These are phyloP conservation scores for Candida ortonii DNA, from an alignment of 805 yeast species.

Conservation along the genomic window DNA sequence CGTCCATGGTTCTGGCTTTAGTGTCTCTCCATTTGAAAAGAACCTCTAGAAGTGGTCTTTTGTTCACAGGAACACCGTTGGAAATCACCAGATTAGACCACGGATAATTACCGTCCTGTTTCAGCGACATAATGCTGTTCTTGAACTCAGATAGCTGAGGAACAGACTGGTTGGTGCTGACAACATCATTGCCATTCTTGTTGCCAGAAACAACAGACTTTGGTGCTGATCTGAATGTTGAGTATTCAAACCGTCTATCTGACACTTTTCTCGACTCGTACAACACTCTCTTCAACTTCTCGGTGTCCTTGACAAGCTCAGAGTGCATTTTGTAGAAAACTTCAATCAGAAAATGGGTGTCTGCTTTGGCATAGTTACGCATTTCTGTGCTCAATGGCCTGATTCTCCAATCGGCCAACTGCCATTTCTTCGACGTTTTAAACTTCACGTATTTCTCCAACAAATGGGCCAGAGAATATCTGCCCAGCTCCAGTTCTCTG, in stretches of 20 bases:
- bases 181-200: conserved; percentile 24
- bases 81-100: conserved; percentile 63
- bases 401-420: conserved; percentile 93
- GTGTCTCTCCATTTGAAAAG: conserved; percentile 82
- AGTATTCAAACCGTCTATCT: conserved; percentile 74
- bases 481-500: conserved; percentile 71
- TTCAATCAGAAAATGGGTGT: conserved; percentile 85
- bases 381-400: conserved; percentile 78
- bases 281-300: conserved; percentile 55
- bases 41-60: conserved; percentile 52
- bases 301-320: conserved; percentile 48
- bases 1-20: conserved; percentile 74
- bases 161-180: conserved; percentile 29
- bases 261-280: conserved; percentile 79
- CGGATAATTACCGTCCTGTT: conserved; percentile 54
- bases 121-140: conserved; percentile 41
- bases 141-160: conserved; percentile 24
- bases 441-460: conserved; percentile 79
- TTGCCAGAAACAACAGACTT: conserved; percentile 8
- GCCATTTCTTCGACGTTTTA: conserved; percentile 90
- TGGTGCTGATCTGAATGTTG: conserved; percentile 53
- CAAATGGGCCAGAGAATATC: conserved; percentile 78
- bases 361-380: conserved; percentile 87
- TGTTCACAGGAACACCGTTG: conserved; percentile 57
- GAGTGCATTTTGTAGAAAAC: conserved; percentile 75